Evolutionary conservation across 2,329 filamentous ascomycete species (phyloP).

Genomic region (Fusarium mangiferae): DNA sequence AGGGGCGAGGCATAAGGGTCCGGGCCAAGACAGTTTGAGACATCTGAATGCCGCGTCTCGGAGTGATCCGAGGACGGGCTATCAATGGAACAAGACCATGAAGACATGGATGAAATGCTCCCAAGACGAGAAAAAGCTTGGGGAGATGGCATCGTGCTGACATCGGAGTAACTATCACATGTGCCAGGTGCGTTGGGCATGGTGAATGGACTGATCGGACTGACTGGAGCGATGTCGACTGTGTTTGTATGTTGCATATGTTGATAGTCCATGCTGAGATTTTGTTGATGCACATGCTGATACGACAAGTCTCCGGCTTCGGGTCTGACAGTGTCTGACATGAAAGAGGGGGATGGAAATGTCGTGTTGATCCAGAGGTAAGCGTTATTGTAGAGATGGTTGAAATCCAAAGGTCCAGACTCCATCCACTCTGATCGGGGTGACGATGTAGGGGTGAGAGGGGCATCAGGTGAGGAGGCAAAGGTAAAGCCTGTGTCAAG

Average conservation of each 20-base stretch:
- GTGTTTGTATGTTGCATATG: background rate
- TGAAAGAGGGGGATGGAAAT: background rate
- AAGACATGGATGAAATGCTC: constrained; percentile 48
- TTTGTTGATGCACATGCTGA: background rate
- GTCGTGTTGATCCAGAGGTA: background rate
- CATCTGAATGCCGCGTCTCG: constrained; percentile 46
- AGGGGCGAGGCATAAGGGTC: constrained; percentile 47
- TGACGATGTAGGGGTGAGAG: background rate
- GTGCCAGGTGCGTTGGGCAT: background rate
- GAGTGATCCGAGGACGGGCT: constrained; percentile 52
- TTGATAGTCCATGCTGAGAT: background rate
- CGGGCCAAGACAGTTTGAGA: constrained; percentile 47
- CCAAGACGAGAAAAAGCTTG: constrained; percentile 52
- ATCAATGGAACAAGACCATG: constrained; percentile 52
- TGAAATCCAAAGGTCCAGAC: background rate
- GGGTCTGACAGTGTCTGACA: background rate
- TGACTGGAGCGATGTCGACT: background rate
- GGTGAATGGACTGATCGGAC: background rate
- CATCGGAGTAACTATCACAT: background rate
- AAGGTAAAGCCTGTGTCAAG: background rate
- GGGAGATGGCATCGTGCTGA: constrained; percentile 47
- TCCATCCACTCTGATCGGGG: background rate
- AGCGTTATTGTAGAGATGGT: background rate
- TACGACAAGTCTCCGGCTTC: background rate
- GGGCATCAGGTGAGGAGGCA: background rate